Conservation (phyloP, 2,329 filamentous ascomycete genomes). For the Verticillium zaregamsianum region DNA sequence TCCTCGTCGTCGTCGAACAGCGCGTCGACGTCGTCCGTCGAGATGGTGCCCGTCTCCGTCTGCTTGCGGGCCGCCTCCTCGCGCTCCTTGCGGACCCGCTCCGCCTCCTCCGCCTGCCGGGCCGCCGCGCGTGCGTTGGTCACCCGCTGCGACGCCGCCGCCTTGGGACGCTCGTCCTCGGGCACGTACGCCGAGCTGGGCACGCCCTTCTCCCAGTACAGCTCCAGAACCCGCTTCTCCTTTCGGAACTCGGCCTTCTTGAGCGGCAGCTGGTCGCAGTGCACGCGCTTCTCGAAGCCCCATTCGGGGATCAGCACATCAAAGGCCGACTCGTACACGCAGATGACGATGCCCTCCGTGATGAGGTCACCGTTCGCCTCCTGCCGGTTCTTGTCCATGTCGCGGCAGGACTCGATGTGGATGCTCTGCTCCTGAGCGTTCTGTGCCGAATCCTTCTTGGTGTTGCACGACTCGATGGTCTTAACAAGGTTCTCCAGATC, state of each 20-base stretch:
- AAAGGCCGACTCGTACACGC: slow-evolving; percentile 97
- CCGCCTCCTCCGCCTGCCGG: slow-evolving; percentile 76
- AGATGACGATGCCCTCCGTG: slow-evolving; percentile 91
- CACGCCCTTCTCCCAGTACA: slow-evolving; percentile 99
- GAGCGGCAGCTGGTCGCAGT: slow-evolving; percentile 94
- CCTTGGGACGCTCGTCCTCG: slow-evolving; percentile 92
- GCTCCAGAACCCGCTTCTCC: slow-evolving; percentile 86
- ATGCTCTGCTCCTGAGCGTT: slow-evolving; percentile 98
- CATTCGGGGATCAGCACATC: slow-evolving; percentile 97
- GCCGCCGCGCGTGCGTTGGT: slow-evolving; percentile 72
- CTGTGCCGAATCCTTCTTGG: slow-evolving; percentile 97
- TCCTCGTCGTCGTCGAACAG: slow-evolving; percentile 93
- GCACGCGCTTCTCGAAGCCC: slow-evolving; percentile 98
- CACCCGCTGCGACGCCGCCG: slow-evolving; percentile 67
- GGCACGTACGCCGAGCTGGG: slow-evolving; percentile 94
- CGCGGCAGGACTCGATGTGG: slow-evolving; percentile 94
- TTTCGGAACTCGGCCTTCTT: slow-evolving; percentile 99
- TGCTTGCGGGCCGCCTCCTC: slow-evolving; percentile 91
- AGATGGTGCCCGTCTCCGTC: slow-evolving; percentile 91
- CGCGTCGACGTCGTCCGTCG: slow-evolving; percentile 89
- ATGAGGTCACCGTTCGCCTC: slow-evolving; percentile 88
- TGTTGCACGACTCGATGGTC: slow-evolving; percentile 94
- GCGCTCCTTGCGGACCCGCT: slow-evolving; percentile 76
- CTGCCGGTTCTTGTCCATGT: slow-evolving; percentile 88
- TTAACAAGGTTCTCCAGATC: slow-evolving; percentile 86